phyloP scores from a whole-genome alignment of 768 basidiomycete genomes.

The Steccherinum ochraceum region DNA sequence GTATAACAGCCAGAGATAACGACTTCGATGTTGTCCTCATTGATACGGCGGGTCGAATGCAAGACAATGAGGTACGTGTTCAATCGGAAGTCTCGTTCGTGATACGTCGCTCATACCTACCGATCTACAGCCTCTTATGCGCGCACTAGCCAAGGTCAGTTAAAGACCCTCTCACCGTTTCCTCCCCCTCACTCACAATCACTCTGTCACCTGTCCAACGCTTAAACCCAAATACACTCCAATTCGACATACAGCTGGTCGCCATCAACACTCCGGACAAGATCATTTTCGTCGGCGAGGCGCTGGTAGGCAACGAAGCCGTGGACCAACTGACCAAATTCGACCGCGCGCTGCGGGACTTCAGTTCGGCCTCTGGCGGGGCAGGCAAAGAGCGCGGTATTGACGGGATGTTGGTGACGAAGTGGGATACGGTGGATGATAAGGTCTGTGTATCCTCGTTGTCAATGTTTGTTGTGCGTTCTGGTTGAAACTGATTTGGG shows the following conservation, averaged over 20 bases:
- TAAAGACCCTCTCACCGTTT: background rate
- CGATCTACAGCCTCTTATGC: constrained; percentile 79
- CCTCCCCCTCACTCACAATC: background rate
- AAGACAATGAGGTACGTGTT: constrained; percentile 85
- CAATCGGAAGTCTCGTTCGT: no score
- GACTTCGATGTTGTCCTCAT: constrained; percentile 96
- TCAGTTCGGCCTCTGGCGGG: constrained; percentile 64
- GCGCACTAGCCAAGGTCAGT: constrained; percentile 88
- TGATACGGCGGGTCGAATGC: constrained; percentile 98
- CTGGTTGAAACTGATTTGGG: background rate
- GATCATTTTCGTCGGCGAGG: constrained; percentile 97
- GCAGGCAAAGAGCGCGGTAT: constrained; percentile 80
- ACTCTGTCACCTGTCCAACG: background rate
- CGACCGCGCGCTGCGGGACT: constrained; percentile 89
- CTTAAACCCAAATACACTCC: background rate
- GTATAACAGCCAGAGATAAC: constrained; percentile 68
- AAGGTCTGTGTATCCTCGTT: constrained; percentile 72
- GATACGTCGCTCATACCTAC: background rate
- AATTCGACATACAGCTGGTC: constrained; percentile 54
- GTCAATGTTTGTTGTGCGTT: no score
- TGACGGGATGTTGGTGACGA: constrained; percentile 97
- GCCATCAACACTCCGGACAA: constrained; percentile 94
- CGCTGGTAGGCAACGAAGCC: constrained; percentile 96
- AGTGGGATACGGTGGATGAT: constrained; percentile 98
- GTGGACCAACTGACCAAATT: constrained; percentile 98